Percentiles rank a stretch among this genome's conserved stretches.
Conservation (phyloP, 352 stramenopile species). For the Globisporangium okanoganense region DNA sequence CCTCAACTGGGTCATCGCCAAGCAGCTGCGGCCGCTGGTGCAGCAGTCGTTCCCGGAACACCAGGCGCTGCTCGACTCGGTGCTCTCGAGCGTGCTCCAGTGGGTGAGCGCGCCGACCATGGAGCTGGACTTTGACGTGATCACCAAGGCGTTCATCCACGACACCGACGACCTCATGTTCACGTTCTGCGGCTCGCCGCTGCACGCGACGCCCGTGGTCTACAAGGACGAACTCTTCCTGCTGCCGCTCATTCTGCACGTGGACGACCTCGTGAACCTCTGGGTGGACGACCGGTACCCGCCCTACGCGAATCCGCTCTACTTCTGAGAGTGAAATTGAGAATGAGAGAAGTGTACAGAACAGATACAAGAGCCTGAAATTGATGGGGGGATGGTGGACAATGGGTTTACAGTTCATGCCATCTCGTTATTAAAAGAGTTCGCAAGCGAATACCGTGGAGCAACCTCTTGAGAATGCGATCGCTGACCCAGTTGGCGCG, state of each 20-base stretch:
- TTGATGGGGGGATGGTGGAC: neutral
- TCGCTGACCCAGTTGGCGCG: neutral
- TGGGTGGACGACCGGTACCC: constrained; percentile 73
- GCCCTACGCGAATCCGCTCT: constrained; percentile 64
- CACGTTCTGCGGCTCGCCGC: constrained; percentile 42
- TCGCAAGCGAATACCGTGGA: neutral
- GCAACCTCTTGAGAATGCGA: neutral
- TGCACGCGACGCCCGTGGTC: constrained; percentile 48
- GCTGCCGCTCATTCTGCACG: constrained; percentile 54
- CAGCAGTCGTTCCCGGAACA: constrained; percentile 50
- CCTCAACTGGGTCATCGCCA: constrained; percentile 35
- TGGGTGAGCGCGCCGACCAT: constrained; percentile 42
- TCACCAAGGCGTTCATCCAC: constrained; percentile 60
- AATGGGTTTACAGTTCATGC: neutral
- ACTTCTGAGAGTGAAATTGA: constrained; percentile 32
- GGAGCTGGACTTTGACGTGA: constrained; percentile 54
- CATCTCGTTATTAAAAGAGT: neutral
- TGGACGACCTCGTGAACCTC: constrained; percentile 68
- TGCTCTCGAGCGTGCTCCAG: constrained; percentile 33
- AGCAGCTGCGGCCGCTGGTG: constrained; percentile 35
- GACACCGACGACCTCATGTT: constrained; percentile 48
- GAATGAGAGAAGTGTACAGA: neutral
- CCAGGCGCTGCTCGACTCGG: constrained; percentile 49
- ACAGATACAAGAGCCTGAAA: neutral
- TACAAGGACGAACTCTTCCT: constrained; percentile 60